These are phyloP conservation scores for Phytopythium sindhum DNA, from an alignment of 352 stramenopile genomes.

Conservation along the genomic window DNA sequence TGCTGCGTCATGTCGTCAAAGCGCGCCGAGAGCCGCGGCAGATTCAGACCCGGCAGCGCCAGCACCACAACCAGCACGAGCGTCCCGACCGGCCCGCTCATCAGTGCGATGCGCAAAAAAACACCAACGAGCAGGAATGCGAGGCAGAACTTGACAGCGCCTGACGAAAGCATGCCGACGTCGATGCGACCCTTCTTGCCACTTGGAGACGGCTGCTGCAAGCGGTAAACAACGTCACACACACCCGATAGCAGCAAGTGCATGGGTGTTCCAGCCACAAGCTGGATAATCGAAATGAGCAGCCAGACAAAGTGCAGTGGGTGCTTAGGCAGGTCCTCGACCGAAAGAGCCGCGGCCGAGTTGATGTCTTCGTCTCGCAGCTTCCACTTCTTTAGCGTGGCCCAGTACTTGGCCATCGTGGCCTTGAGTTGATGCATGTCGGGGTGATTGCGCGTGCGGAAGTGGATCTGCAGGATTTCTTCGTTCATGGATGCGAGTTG, in stretches of 20 bases:
- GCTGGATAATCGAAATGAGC: constrained; percentile 34
- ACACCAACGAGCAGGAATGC: constrained; percentile 35
- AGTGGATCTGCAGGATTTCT: constrained; percentile 76
- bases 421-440: constrained; percentile 66
- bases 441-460: constrained; percentile 65
- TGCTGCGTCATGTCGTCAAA: constrained; percentile 48
- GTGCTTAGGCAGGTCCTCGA: constrained; percentile 37
- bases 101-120: constrained; percentile 28
- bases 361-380: constrained; percentile 73
- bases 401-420: constrained; percentile 61
- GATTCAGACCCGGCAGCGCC: constrained; percentile 29
- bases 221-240: constrained; percentile 54
- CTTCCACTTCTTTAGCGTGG: constrained; percentile 55
- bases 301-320: constrained; percentile 46
- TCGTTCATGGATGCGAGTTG: constrained; percentile 81
- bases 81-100: constrained; percentile 29
- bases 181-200: constrained; percentile 22
- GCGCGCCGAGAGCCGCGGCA: constrained; percentile 27
- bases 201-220: constrained; percentile 16
- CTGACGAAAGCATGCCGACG: constrained; percentile 20
- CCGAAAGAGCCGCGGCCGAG: constrained; percentile 36
- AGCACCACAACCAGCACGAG: constrained; percentile 23
- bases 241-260: constrained; percentile 43
- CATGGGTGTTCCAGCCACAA: constrained; percentile 34
- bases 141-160: constrained; percentile 30